These are phyloP conservation scores for Phytophthora boehmeriae DNA, from an alignment of 352 stramenopile genomes.

Conservation along the genomic window DNA sequence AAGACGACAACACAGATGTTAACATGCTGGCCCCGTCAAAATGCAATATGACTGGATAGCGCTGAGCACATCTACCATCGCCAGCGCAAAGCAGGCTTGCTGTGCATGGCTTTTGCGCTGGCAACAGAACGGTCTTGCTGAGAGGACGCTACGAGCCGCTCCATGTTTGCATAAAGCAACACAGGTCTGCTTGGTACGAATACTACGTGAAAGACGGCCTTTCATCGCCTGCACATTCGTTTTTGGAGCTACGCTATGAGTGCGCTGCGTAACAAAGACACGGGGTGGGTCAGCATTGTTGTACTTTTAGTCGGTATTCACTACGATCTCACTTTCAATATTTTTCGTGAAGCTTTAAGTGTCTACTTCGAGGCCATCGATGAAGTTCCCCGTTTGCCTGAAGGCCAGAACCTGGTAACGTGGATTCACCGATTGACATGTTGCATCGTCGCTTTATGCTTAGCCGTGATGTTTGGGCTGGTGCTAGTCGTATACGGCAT, in stretches of 20 bases:
- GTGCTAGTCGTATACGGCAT: slow-evolving; percentile 56
- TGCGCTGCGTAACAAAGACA: slow-evolving; percentile 21
- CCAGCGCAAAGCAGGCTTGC: neutral
- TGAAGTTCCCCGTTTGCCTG: too few species aligned
- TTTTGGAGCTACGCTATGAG: slow-evolving; percentile 3
- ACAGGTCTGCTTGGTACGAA: slow-evolving; percentile 22
- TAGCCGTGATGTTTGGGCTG: slow-evolving; percentile 71
- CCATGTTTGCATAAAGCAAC: slow-evolving; percentile 14
- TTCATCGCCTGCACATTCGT: slow-evolving; percentile 9
- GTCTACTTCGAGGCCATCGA: too few species aligned
- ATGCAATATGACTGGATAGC: slow-evolving; percentile 14
- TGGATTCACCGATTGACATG: too few species aligned
- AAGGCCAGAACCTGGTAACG: too few species aligned
- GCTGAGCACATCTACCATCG: slow-evolving; percentile 20
- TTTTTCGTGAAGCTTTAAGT: slow-evolving; percentile 10
- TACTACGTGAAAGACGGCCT: slow-evolving; percentile 7
- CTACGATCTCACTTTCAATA: slow-evolving; percentile 23
- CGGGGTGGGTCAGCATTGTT: neutral
- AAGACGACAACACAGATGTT: neutral
- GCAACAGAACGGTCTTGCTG: slow-evolving; percentile 12
- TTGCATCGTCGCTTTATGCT: slow-evolving; percentile 52
- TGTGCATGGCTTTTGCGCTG: too few species aligned
- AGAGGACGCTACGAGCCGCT: slow-evolving; percentile 11
- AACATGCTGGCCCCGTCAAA: slow-evolving; percentile 6
- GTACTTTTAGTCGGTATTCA: neutral